A percentile compares a stretch with the other conserved stretches of the same genome.
Conservation (phyloP, 2,329 filamentous ascomycete species). For the Colletotrichum theobromicola region DNA sequence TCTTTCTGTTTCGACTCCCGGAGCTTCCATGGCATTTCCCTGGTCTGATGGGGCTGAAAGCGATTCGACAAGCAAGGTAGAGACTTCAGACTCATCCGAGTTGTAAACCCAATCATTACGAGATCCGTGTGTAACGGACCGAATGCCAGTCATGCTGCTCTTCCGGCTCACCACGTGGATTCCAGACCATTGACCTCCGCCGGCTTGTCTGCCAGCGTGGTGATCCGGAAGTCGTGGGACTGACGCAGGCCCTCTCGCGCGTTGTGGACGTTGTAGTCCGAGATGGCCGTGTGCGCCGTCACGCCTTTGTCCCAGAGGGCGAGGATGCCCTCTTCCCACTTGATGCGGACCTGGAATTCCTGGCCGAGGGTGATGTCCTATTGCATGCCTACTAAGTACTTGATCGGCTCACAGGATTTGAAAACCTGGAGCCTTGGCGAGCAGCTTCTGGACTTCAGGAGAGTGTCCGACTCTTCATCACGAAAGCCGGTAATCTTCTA, state of each 20-base stretch:
- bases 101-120: background rate
- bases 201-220: slow-evolving; percentile 42
- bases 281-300: slow-evolving; percentile 47
- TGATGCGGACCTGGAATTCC: slow-evolving; percentile 72
- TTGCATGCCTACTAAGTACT: too few relatives aligned
- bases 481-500: slow-evolving; percentile 82
- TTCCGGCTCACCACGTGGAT: slow-evolving; percentile 36
- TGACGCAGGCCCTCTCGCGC: slow-evolving; percentile 43
- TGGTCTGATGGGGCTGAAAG: background rate
- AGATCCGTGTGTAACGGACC: background rate
- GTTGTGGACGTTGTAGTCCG: slow-evolving; percentile 46
- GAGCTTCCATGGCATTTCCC: background rate
- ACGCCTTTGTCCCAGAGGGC: slow-evolving; percentile 73
- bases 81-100: background rate
- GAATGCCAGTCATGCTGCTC: background rate
- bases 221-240: slow-evolving; percentile 46
- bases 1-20: slow-evolving; percentile 2
- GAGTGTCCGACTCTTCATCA: slow-evolving; percentile 81
- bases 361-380: slow-evolving; percentile 57
- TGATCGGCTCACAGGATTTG: too few relatives aligned
- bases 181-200: slow-evolving; percentile 41
- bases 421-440: too few relatives aligned
- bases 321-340: slow-evolving; percentile 69
- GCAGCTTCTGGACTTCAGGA: slow-evolving; percentile 77
- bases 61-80: background rate